These are phyloP conservation scores for Arctostaphylos glauca DNA, from an alignment of 148 eudicot species.

Conservation along the genomic window DNA sequence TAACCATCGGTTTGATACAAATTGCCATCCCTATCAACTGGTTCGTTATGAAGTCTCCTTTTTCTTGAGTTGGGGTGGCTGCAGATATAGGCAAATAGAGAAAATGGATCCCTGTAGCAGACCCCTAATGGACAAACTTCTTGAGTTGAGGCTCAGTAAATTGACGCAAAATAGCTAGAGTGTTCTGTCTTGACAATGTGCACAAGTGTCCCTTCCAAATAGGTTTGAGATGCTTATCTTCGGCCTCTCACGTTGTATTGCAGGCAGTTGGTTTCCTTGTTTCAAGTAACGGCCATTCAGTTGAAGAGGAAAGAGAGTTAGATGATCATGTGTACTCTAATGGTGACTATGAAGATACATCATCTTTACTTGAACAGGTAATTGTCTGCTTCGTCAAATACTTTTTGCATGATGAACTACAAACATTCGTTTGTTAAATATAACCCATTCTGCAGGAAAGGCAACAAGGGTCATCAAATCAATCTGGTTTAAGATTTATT, in stretches of 20 bases:
- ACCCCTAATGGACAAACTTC: neutral
- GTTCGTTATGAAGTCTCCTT: no score
- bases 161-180: neutral
- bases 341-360: constrained; percentile 57
- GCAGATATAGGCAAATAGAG: no score
- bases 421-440: constrained; percentile 21
- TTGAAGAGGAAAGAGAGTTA: constrained; percentile 70
- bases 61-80: no score
- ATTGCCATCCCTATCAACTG: no score
- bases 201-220: neutral
- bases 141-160: neutral
- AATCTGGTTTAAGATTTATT: constrained; percentile 85
- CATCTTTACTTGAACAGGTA: constrained; percentile 90
- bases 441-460: constrained; percentile 65
- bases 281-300: constrained; percentile 60
- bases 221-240: constrained; percentile 2
- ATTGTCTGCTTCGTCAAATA: constrained; percentile 7
- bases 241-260: constrained; percentile 15
- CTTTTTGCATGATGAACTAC: neutral
- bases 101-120: no score
- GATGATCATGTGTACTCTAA: constrained; percentile 68
- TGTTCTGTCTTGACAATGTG: constrained; percentile 6
- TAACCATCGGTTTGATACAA: no score
- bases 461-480: constrained; percentile 62
- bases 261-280: constrained; percentile 94